Evolutionary conservation across 2,329 filamentous ascomycete genomes (phyloP), one percentile per base, ranked within the genome.

Genomic region (Neoscytalidium dimidiatum): DNA sequence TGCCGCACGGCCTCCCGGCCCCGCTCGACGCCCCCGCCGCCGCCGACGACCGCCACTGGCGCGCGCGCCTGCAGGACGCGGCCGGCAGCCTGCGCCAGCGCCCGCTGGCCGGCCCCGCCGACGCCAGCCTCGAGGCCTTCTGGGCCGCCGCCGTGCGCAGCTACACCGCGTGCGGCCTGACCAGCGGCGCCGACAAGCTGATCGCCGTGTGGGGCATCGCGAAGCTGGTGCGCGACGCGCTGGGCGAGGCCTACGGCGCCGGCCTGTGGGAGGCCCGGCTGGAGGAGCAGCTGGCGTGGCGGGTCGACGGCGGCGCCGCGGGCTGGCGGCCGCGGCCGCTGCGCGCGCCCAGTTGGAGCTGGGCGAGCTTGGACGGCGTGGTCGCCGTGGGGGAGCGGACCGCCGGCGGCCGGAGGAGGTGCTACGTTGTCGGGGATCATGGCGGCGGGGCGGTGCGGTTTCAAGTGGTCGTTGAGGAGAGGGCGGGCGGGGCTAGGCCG

Each of bases 141-240:
- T 74, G 73, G 73, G 67, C 67, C 35, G 64, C 67, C 1, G 70
- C 73, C 0, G 69, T 74, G 3, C 64, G 46, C 0, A 70, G 67
- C 8, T 74, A 74, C 49, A 72, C 72, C 2, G 64, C 43, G 8
- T 73, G 71, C 56, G 52, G 68, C 2, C 53, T 74, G 13, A 72
- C 70, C 1, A 66, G 66, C 0, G 66, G 67, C 2, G 61, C 28
- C 1, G 73, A 74, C 48, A 74, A 73, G 57, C 46, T 68, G 0
- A 65, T 71, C 5, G 72, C 73, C 4, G 67, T 74, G 14, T 74
- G 70, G 72, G 69, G 73, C n/a, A 70, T 74, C 7, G 73, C 72
- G 5, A 73, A 72, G 43, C 64, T 72, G 7, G 65, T 74, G 13
- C 67, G 70, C 2, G 73, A 73, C 33, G 67, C 43, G 17, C 62